Percentiles rank a stretch among this genome's conserved stretches.
Evolutionary conservation across 352 stramenopile species (phyloP).

Genomic region (Elongisporangium undulatum): DNA sequence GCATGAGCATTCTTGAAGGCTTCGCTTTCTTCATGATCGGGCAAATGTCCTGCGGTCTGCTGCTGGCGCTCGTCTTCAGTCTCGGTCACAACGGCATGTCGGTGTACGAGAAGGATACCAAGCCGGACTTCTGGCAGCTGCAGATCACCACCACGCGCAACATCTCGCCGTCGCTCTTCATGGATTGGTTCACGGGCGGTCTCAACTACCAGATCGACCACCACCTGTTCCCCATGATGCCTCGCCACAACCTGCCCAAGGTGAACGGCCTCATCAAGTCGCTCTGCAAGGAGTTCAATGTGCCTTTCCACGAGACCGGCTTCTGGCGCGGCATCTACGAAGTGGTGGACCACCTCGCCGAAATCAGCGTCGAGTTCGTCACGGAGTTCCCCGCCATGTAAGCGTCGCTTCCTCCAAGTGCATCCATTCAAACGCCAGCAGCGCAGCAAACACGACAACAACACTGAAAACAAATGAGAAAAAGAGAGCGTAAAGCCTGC

Average conservation of each 20-base stretch:
- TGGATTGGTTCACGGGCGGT: slow-evolving; percentile 98
- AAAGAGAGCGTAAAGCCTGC: slow-evolving; percentile 3
- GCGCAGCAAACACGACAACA: slow-evolving; percentile 11
- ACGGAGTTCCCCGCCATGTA: slow-evolving; percentile 98
- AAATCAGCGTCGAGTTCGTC: slow-evolving; percentile 94
- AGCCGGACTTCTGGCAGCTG: slow-evolving; percentile 98
- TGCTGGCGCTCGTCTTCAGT: slow-evolving; percentile 96
- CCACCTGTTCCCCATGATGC: slow-evolving; percentile 97
- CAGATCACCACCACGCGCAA: slow-evolving; percentile 98
- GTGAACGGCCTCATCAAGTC: slow-evolving; percentile 94
- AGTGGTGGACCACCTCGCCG: slow-evolving; percentile 91
- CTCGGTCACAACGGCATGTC: slow-evolving; percentile 98
- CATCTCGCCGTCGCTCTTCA: slow-evolving; percentile 91
- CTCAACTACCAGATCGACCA: slow-evolving; percentile 99
- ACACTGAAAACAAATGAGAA: neutral
- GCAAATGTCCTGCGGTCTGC: slow-evolving; percentile 91
- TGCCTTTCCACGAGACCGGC: slow-evolving; percentile 95
- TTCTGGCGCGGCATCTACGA: slow-evolving; percentile 93
- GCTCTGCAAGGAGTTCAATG: slow-evolving; percentile 96
- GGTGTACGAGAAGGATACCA: slow-evolving; percentile 93
- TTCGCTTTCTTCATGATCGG: slow-evolving; percentile 81
- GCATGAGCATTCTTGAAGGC: slow-evolving; percentile 66
- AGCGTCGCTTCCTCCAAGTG: slow-evolving; percentile 16
- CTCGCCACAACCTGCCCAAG: slow-evolving; percentile 94
- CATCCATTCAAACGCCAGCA: slow-evolving; percentile 2